A percentile compares a stretch with the other conserved stretches of the same genome.
These are phyloP conservation scores for Clitocybe nebularis DNA, from an alignment of 1,284 basidiomycete genomes.

Conservation along the genomic window DNA sequence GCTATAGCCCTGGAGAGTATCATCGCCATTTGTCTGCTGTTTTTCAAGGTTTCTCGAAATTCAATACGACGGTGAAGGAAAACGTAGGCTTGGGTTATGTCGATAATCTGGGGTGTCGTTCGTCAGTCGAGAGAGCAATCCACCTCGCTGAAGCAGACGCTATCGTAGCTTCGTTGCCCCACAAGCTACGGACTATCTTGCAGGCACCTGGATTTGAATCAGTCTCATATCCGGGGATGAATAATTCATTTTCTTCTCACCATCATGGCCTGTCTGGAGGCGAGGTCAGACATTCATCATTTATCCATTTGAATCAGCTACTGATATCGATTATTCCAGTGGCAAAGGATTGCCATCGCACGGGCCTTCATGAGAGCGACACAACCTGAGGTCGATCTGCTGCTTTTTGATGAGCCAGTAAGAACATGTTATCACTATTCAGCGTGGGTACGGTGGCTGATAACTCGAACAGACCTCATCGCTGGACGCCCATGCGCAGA, in stretches of 20 bases:
- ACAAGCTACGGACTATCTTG: slow-evolving; percentile 63
- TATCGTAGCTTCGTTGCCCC: slow-evolving; percentile 59
- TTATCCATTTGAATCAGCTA: not conserved
- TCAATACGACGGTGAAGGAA: slow-evolving; percentile 66
- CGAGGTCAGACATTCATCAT: slow-evolving; percentile 47
- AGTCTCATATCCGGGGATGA: slow-evolving; percentile 41
- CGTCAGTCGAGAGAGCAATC: slow-evolving; percentile 57
- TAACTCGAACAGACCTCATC: slow-evolving; percentile 57
- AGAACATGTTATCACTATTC: slow-evolving; percentile 21
- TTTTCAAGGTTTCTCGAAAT: slow-evolving; percentile 80
- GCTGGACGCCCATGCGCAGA: slow-evolving; percentile 77
- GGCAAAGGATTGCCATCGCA: slow-evolving; percentile 81
- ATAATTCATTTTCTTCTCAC: slow-evolving; percentile 24
- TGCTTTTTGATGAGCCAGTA: slow-evolving; percentile 80
- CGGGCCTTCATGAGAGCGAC: slow-evolving; percentile 79
- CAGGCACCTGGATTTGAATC: slow-evolving; percentile 57
- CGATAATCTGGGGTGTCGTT: slow-evolving; percentile 45
- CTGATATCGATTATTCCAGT: slow-evolving; percentile 40
- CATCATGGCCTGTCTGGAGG: slow-evolving; percentile 73
- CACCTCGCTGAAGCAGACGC: slow-evolving; percentile 61
- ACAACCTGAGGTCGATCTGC: slow-evolving; percentile 69
- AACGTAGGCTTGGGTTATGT: slow-evolving; percentile 78
- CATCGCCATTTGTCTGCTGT: slow-evolving; percentile 73
- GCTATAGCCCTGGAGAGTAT: slow-evolving; percentile 60
- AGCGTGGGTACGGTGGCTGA: slow-evolving; percentile 1